These are phyloP conservation scores for Neurospora cerealis DNA, from an alignment of 495 filamentous ascomycete genomes.

Conservation along the genomic window DNA sequence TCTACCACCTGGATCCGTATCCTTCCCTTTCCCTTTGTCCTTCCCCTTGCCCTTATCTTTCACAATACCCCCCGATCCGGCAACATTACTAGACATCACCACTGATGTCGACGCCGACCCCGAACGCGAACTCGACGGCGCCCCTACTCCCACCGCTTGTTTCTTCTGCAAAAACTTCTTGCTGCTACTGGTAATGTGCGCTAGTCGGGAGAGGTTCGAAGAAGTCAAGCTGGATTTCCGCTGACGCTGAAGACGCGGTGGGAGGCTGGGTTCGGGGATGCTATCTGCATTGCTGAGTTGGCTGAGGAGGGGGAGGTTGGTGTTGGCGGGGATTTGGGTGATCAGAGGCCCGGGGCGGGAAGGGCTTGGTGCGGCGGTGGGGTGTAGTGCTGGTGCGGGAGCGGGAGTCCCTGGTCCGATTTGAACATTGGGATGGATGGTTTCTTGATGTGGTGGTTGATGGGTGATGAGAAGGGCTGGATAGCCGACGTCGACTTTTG, in stretches of 20 bases:
- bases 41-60: not conserved
- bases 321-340: slow-evolving; percentile 8
- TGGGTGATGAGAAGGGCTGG: not conserved
- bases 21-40: not conserved
- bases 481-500: not conserved
- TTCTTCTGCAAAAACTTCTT: not conserved
- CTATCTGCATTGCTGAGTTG: slow-evolving; percentile 7
- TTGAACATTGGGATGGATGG: not conserved
- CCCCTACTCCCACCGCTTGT: not conserved
- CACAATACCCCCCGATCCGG: not conserved
- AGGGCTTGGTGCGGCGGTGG: slow-evolving; percentile 28
- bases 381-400: slow-evolving; percentile 5
- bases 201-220: not conserved
- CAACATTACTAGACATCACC: not conserved
- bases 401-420: not conserved
- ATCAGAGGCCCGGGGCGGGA: slow-evolving; percentile 18
- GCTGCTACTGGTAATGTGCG: not conserved
- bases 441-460: not conserved
- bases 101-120: not conserved
- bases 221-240: not conserved
- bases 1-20: not conserved
- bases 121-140: not conserved
- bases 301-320: slow-evolving; percentile 6
- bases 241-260: not conserved
- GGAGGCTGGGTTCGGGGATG: slow-evolving; percentile 1